Percentiles rank a stretch among this genome's conserved stretches.
Conservation (phyloP, 73 alveolate genomes). For the Effrenium voratum region DNA sequence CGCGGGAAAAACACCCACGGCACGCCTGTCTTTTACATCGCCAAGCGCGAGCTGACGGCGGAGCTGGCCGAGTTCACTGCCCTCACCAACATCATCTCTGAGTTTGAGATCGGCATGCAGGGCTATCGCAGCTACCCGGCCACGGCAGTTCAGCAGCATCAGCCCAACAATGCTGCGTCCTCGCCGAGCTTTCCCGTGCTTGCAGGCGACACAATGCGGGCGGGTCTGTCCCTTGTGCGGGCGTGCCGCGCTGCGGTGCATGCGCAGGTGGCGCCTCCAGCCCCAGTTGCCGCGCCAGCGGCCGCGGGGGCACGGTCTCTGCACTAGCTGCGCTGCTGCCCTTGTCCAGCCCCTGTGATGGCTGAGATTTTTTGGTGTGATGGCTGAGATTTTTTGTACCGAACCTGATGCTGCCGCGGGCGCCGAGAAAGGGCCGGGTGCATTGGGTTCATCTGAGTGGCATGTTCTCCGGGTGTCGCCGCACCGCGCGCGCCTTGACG, state of each 20-base stretch:
- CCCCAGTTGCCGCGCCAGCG: background rate
- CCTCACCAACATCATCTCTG: background rate
- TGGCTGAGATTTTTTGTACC: background rate
- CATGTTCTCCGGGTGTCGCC: too few species aligned
- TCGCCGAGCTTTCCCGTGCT: background rate
- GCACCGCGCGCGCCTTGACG: too few species aligned
- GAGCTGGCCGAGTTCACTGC: background rate
- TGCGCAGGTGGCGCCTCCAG: background rate
- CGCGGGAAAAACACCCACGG: background rate
- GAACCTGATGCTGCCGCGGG: too few species aligned
- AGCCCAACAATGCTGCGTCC: background rate
- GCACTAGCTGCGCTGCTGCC: background rate
- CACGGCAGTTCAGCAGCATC: background rate
- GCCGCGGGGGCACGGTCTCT: background rate
- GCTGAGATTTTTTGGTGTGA: background rate
- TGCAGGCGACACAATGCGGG: background rate
- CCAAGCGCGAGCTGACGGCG: background rate
- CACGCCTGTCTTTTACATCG: conserved; percentile 1
- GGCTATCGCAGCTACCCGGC: background rate
- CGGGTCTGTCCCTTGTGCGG: background rate
- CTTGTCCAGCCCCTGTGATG: too few species aligned
- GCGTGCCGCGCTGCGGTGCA: background rate
- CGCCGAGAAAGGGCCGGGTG: too few species aligned
- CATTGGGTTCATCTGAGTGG: too few species aligned
- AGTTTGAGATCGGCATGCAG: background rate